Evolutionary conservation across 345 rosid genomes (phyloP).

Genomic region (Atalantia buxifolia): DNA sequence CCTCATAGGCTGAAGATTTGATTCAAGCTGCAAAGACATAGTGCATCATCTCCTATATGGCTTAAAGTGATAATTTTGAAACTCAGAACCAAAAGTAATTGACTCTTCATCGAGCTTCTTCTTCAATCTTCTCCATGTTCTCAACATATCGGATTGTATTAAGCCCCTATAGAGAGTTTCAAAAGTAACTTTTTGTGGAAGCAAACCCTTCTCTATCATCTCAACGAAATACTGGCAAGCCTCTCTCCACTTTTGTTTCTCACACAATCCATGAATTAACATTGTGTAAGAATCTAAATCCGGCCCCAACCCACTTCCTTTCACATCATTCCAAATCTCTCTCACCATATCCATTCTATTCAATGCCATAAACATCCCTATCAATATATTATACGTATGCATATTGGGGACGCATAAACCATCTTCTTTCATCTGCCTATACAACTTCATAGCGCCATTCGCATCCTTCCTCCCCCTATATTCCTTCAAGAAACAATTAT

Average conservation of each 20-base stretch:
- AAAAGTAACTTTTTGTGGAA: slow-evolving; percentile 84
- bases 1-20: not conserved
- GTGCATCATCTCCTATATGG: slow-evolving; percentile 54
- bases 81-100: slow-evolving; percentile 67
- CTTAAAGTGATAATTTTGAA: slow-evolving; percentile 59
- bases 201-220: slow-evolving; percentile 86
- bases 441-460: slow-evolving; percentile 56
- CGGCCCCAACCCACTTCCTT: slow-evolving; percentile 50
- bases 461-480: slow-evolving; percentile 75
- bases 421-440: slow-evolving; percentile 66
- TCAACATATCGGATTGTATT: slow-evolving; percentile 81
- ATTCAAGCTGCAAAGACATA: not conserved
- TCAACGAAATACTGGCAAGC: slow-evolving; percentile 79
- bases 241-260: slow-evolving; percentile 63
- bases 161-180: slow-evolving; percentile 76
- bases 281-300: slow-evolving; percentile 83
- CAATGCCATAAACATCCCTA: slow-evolving; percentile 59
- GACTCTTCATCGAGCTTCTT: slow-evolving; percentile 82
- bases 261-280: slow-evolving; percentile 67
- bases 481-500: slow-evolving; percentile 88
- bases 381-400: slow-evolving; percentile 62
- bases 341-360: slow-evolving; percentile 47
- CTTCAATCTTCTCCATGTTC: slow-evolving; percentile 91
- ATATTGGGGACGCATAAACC: slow-evolving; percentile 36
- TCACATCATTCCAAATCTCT: slow-evolving; percentile 76